Evolutionary conservation across 192 early-diverging fungal species (phyloP).

Genomic region (Backusella morwellensis): DNA sequence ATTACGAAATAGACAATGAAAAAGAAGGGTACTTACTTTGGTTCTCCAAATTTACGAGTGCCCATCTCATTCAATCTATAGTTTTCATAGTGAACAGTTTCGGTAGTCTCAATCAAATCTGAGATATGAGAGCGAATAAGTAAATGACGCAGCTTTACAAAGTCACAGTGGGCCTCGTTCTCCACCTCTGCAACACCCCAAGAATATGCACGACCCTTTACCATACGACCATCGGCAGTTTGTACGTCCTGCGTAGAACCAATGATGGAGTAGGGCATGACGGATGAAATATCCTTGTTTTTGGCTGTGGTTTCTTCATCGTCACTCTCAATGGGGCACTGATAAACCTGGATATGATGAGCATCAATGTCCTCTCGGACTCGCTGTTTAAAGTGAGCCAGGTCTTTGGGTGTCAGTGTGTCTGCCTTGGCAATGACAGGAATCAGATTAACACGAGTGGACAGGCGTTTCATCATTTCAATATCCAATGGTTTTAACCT

Average conservation of each 20-base stretch:
- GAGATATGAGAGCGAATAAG: constrained; percentile 93
- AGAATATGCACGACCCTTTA: constrained; percentile 86
- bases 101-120: constrained; percentile 90
- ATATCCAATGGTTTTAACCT: constrained; percentile 80
- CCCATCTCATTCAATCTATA: constrained; percentile 88
- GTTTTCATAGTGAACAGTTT: constrained; percentile 95
- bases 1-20: not conserved
- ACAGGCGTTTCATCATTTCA: constrained; percentile 91
- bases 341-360: constrained; percentile 84
- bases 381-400: constrained; percentile 82
- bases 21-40: constrained; percentile 47
- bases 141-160: constrained; percentile 89
- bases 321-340: constrained; percentile 71
- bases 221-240: constrained; percentile 82
- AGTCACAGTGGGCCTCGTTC: constrained; percentile 94
- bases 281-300: constrained; percentile 82
- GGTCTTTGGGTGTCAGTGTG: constrained; percentile 79
- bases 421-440: constrained; percentile 93
- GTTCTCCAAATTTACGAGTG: constrained; percentile 85
- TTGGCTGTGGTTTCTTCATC: constrained; percentile 75
- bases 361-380: constrained; percentile 78
- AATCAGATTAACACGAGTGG: constrained; percentile 88
- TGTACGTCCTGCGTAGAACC: constrained; percentile 85
- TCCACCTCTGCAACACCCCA: constrained; percentile 98
- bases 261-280: constrained; percentile 94